These are phyloP conservation scores for Exserohilum rostratum DNA, from an alignment of 2,329 filamentous ascomycete species.

Conservation along the genomic window DNA sequence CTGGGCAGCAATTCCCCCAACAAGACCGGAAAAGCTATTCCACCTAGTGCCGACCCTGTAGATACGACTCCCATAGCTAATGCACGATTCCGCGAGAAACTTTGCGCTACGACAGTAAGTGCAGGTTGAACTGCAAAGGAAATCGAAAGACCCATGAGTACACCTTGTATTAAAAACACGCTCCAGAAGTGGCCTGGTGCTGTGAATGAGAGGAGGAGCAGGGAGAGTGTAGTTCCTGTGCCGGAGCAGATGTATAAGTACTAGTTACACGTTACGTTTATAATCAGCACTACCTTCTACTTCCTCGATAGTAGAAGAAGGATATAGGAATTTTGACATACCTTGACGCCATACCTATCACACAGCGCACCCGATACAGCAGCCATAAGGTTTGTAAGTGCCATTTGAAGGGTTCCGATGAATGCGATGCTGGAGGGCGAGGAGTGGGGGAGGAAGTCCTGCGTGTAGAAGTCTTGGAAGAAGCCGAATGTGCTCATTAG, in stretches of 20 bases:
- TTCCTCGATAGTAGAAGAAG: not conserved
- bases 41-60: conserved; percentile 50
- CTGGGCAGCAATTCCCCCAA: conserved; percentile 61
- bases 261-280: conserved; percentile 28
- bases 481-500: conserved; percentile 53
- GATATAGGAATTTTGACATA: too few relatives aligned
- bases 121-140: conserved; percentile 52
- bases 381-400: conserved; percentile 59
- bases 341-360: conserved; percentile 65
- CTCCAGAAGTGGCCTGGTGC: conserved; percentile 46
- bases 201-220: conserved; percentile 36
- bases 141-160: conserved; percentile 53
- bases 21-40: conserved; percentile 63
- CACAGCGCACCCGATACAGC: conserved; percentile 67
- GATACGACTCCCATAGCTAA: conserved; percentile 53
- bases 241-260: conserved; percentile 38
- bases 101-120: conserved; percentile 50
- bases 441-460: conserved; percentile 40
- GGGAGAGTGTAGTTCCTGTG: conserved; percentile 21
- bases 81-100: conserved; percentile 52
- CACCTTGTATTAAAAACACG: conserved; percentile 53
- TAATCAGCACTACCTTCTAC: too few relatives aligned
- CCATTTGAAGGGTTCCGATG: conserved; percentile 52
- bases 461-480: conserved; percentile 54
- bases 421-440: conserved; percentile 50